Percentiles rank a stretch among this genome's conserved stretches.
Conservation (phyloP, 768 basidiomycete genomes). For the Xerocomus potaroensis region DNA sequence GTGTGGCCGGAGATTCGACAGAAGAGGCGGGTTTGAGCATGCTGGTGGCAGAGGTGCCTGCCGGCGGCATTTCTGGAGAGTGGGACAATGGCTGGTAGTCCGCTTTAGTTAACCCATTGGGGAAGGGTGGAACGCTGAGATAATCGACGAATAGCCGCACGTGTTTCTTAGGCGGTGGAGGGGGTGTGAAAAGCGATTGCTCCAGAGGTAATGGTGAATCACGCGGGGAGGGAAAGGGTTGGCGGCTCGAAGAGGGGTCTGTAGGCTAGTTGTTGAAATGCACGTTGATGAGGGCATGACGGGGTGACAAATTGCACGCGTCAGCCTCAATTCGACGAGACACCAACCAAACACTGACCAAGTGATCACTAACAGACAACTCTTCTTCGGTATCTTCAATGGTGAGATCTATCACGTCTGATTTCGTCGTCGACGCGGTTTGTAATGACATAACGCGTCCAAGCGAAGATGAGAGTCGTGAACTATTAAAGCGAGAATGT, state of each 20-base stretch:
- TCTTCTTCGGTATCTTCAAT: slow-evolving; percentile 23
- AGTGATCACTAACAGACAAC: neutral
- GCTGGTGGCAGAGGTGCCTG: neutral
- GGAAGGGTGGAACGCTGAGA: slow-evolving; percentile 20
- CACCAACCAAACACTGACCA: slow-evolving; percentile 17
- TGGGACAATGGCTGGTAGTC: slow-evolving; percentile 14
- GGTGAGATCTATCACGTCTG: slow-evolving; percentile 22
- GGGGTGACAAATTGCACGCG: neutral
- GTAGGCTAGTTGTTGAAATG: neutral
- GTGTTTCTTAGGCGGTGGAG: slow-evolving; percentile 13
- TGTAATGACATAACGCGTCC: neutral
- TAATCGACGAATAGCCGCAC: slow-evolving; percentile 11
- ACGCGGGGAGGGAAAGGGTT: neutral
- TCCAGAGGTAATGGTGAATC: slow-evolving; percentile 9
- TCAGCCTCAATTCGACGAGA: slow-evolving; percentile 7
- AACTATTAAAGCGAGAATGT: slow-evolving; percentile 4
- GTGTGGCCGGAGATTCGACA: neutral
- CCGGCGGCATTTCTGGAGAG: neutral
- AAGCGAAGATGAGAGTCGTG: slow-evolving; percentile 1
- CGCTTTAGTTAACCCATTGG: slow-evolving; percentile 17
- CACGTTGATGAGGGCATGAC: neutral
- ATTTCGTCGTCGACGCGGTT: neutral
- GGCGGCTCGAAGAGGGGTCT: slow-evolving; percentile 8
- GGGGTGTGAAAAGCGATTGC: slow-evolving; percentile 30
- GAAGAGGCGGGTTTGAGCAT: neutral